Base-by-base conservation (phyloP, 768 basidiomycete genomes). In the Lyophyllum atratum region DNA sequence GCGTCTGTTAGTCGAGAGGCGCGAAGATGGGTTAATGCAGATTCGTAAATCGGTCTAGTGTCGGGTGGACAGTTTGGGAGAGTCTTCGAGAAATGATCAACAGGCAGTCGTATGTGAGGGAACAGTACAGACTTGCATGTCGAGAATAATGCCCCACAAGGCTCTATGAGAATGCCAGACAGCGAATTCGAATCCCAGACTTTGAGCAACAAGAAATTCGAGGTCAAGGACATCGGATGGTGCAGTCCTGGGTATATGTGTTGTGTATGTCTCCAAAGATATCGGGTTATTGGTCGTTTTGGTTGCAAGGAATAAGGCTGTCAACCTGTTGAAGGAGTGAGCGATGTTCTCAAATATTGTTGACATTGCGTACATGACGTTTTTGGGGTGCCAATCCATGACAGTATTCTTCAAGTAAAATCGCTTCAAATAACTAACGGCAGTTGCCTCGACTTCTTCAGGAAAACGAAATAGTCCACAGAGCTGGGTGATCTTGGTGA, bases 321-420 rank as follows among this genome's bases (percentile, higher is more conserved):
- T 98, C 49, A 98, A 79, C 95, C 96, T 99, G 63, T 11, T 6
- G 22, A 50, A 21, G 46, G 25, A 60, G 22, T 55, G 46, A 56
- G 52, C 33, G 33, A 53, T 40, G 52, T 49, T 42, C 26, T 14
- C 14, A 26, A 4, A 4, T 11, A 17, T 9, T 46, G 31, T 50
- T 56, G 21, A 45, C 43, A 31, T 33, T 37, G 72, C 88, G 48
- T 66, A 97, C 97, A 99, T 99, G 66, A 99, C 93, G 67, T 93
- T 95, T 74, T 95, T 96, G 0, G 97, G 97, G 75, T 98, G 97
- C 89, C 93, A 98, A 69, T 98, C 97, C 95, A 98, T 98, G 52
- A 95, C 93, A 2, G 95, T 98, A 68, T 98, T 98, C 74, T 90
- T 90, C 54, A 98, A 81, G 69, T 98, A 99, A 73, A 99, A 99